These are phyloP conservation scores for Trypanosomatidae sp. DNA, from an alignment of 208 protist species.

Conservation along the genomic window DNA sequence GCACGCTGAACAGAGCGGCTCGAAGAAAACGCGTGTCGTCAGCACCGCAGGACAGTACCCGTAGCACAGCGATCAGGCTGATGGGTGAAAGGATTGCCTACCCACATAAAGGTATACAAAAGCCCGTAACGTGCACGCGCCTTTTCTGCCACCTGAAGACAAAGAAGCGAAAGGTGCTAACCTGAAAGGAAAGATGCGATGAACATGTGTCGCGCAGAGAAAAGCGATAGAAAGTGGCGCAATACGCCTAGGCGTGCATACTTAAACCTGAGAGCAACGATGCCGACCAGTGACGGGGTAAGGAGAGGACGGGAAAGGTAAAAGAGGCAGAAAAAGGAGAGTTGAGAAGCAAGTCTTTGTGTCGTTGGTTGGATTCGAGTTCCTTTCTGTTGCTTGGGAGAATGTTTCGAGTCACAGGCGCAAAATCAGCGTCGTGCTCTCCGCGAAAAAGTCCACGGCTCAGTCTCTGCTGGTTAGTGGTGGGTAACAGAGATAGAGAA, in stretches of 20 bases:
- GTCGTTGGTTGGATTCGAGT: neutral
- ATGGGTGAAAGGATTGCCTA: neutral
- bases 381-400: neutral
- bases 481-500: neutral
- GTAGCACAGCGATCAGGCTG: neutral
- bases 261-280: neutral
- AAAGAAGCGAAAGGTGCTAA: neutral
- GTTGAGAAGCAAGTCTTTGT: neutral
- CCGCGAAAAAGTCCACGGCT: neutral
- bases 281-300: neutral
- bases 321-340: neutral
- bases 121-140: neutral
- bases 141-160: neutral
- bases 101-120: neutral
- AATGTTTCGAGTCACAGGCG: neutral
- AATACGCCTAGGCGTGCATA: neutral
- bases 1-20: neutral
- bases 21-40: neutral
- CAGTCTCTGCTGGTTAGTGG: neutral
- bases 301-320: neutral
- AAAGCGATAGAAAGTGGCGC: neutral
- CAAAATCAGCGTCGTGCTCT: neutral
- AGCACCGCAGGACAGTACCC: neutral
- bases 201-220: neutral
- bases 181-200: neutral